Evolutionary conservation across 371 early-diverging fungal species (phyloP).

Genomic region (Chytridium lagenaria): DNA sequence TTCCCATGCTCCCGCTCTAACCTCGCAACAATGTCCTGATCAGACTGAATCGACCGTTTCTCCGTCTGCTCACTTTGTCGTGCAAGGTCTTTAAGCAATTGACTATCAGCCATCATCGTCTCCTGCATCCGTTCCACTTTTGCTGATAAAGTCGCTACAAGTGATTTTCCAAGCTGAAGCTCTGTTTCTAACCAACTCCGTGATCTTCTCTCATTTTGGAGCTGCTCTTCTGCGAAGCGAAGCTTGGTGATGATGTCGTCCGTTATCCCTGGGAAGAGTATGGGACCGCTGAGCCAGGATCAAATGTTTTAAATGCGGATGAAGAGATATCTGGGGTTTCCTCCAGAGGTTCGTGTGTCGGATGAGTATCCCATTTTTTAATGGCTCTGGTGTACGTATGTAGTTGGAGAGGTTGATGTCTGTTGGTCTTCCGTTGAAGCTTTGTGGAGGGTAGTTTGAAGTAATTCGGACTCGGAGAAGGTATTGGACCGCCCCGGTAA

Average conservation of each 20-base stretch:
- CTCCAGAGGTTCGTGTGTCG: background rate
- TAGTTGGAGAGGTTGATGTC: constrained; percentile 14
- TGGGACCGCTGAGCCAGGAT: background rate
- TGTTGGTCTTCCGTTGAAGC: background rate
- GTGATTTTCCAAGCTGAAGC: constrained; percentile 43
- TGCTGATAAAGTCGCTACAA: constrained; percentile 42
- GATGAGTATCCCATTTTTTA: background rate
- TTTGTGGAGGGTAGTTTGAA: constrained; percentile 8
- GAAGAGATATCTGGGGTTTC: constrained; percentile 14
- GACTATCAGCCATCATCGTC: constrained; percentile 12
- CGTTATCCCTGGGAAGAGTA: background rate
- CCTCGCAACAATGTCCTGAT: constrained; percentile 28
- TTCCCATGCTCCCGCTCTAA: constrained; percentile 38
- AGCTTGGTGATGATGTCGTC: constrained; percentile 39
- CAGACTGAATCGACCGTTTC: constrained; percentile 23
- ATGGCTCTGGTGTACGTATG: background rate
- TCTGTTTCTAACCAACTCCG: constrained; percentile 48
- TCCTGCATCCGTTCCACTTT: constrained; percentile 45
- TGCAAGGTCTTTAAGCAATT: constrained; percentile 21
- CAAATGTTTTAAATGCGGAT: constrained; percentile 2
- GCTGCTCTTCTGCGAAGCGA: constrained; percentile 43
- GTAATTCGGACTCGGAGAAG: background rate
- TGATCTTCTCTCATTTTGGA: constrained; percentile 44
- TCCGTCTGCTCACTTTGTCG: constrained; percentile 36
- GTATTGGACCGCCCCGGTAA: background rate